Conservation (phyloP, 225 moss, liverwort and hornwort genomes). For the Pseudoscleropodium purum region DNA sequence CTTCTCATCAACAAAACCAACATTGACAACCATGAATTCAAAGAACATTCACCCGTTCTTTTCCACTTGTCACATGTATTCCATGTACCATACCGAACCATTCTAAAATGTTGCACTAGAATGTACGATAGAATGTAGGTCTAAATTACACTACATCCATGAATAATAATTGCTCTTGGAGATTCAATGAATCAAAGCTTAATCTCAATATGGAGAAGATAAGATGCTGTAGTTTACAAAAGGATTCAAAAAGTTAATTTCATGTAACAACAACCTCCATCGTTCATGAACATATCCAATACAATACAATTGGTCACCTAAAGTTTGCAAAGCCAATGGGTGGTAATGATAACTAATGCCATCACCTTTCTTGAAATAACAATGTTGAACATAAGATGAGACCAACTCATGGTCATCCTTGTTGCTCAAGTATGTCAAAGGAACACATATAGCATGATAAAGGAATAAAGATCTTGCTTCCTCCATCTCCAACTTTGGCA, state of each 20-base stretch:
- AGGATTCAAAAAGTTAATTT: not conserved
- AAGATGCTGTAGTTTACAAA: rapidly evolving
- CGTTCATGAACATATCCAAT: rapidly evolving
- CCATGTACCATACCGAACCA: not conserved
- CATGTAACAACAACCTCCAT: not conserved
- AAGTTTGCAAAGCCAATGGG: not conserved
- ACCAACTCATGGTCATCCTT: not conserved
- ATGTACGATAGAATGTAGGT: not conserved
- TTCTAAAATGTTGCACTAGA: rapidly evolving
- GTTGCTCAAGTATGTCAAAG: not conserved
- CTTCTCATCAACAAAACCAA: not conserved
- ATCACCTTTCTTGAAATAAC: not conserved
- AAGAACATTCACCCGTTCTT: rapidly evolving
- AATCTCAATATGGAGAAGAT: not conserved
- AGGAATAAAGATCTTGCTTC: not conserved
- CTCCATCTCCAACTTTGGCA: not conserved
- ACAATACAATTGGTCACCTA: not conserved
- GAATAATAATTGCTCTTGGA: not conserved
- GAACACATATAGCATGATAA: not conserved
- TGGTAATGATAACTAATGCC: not conserved
- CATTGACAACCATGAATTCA: not conserved
- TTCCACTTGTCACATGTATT: not conserved
- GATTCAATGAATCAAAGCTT: not conserved
- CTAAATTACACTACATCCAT: not conserved
- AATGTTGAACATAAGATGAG: not conserved